Evolutionary conservation across 352 stramenopile genomes (phyloP).

Genomic region (Globisporangium perplexum): DNA sequence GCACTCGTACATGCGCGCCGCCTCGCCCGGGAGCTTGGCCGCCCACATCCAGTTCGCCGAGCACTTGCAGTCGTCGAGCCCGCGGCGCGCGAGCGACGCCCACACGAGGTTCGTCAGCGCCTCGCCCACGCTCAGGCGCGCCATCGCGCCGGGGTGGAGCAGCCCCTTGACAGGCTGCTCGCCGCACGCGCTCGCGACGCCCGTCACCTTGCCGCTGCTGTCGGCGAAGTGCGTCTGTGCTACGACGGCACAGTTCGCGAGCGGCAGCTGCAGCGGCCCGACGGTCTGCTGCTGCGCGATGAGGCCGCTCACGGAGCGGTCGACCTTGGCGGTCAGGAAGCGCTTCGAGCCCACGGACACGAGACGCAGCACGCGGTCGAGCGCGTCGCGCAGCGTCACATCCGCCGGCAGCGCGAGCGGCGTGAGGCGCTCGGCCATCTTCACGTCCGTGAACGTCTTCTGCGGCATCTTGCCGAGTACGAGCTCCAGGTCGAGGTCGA

Average conservation of each 20-base stretch:
- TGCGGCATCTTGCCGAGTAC: slow-evolving; percentile 99
- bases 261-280: slow-evolving; percentile 94
- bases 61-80: slow-evolving; percentile 96
- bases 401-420: slow-evolving; percentile 82
- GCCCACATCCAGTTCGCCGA: slow-evolving; percentile 99
- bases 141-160: slow-evolving; percentile 94
- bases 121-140: slow-evolving; percentile 95
- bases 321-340: slow-evolving; percentile 96
- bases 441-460: slow-evolving; percentile 96
- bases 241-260: slow-evolving; percentile 97
- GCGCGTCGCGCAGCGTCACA: slow-evolving; percentile 83
- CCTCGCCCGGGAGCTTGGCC: slow-evolving; percentile 98
- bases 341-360: slow-evolving; percentile 97
- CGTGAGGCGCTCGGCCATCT: slow-evolving; percentile 40
- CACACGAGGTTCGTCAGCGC: slow-evolving; percentile 99
- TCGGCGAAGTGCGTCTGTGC: slow-evolving; percentile 93
- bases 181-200: slow-evolving; percentile 95
- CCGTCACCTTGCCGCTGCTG: slow-evolving; percentile 82
- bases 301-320: slow-evolving; percentile 97
- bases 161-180: slow-evolving; percentile 98
- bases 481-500: slow-evolving; percentile 96
- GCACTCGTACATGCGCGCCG: slow-evolving; percentile 98
- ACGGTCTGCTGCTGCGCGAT: slow-evolving; percentile 99
- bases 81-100: slow-evolving; percentile 87
- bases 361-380: slow-evolving; percentile 94